Evolutionary conservation across 2,329 filamentous ascomycete species (phyloP).

Genomic region (Ascochyta fabae): DNA sequence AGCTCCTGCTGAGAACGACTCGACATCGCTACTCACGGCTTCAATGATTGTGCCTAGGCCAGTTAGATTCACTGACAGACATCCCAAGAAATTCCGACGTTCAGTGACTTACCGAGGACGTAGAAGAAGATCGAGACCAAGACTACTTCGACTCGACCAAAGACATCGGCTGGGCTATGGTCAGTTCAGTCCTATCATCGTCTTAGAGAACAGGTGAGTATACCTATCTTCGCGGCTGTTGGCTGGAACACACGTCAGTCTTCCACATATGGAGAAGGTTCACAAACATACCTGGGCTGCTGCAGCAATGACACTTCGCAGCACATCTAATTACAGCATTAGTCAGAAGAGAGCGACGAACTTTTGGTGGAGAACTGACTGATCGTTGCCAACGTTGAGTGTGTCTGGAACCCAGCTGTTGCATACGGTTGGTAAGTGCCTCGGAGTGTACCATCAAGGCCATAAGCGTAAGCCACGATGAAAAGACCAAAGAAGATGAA

Average conservation of each 20-base stretch:
- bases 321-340: constrained; percentile 41
- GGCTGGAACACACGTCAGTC: not conserved
- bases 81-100: not conserved
- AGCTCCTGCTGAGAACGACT: constrained; percentile 59
- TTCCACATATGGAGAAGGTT: no score
- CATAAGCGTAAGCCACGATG: constrained; percentile 68
- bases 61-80: constrained; percentile 7
- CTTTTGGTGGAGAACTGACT: constrained; percentile 38
- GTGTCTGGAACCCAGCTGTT: constrained; percentile 58
- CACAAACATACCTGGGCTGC: constrained; percentile 52
- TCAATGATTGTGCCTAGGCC: constrained; percentile 58
- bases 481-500: constrained; percentile 67
- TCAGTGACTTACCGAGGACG: constrained; percentile 47
- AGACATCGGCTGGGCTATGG: constrained; percentile 65
- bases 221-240: constrained; percentile 15
- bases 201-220: not conserved
- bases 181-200: constrained; percentile 38
- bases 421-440: constrained; percentile 58
- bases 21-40: constrained; percentile 56
- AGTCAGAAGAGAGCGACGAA: not conserved
- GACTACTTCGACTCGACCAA: constrained; percentile 66
- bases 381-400: constrained; percentile 65
- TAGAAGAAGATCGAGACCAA: constrained; percentile 64
- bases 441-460: constrained; percentile 60
- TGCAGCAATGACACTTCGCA: constrained; percentile 65